Conservation (phyloP, 129 eudicot species). For the Flaveria linearis region DNA sequence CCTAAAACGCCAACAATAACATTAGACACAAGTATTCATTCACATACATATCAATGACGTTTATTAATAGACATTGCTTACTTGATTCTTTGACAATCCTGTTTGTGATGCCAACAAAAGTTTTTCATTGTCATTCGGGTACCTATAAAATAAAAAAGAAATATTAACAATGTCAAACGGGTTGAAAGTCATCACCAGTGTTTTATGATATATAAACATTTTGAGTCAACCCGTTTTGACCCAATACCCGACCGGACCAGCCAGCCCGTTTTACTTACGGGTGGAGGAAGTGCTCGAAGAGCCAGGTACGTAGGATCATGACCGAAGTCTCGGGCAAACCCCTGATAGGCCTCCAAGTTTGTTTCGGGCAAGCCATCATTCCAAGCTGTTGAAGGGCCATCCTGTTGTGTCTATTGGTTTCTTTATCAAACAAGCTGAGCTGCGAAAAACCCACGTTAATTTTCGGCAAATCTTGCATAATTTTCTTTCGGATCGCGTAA, state of each 20-base stretch:
- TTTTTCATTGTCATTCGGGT: slow-evolving; percentile 90
- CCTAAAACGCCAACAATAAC: slow-evolving; percentile 34
- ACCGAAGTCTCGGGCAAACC: slow-evolving; percentile 95
- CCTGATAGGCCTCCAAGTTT: slow-evolving; percentile 87
- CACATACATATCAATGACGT: background rate
- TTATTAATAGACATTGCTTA: slow-evolving; percentile 19
- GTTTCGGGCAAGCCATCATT: slow-evolving; percentile 57
- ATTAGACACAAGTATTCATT: slow-evolving; percentile 6
- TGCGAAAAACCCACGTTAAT: slow-evolving; percentile 61
- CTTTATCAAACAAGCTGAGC: slow-evolving; percentile 66
- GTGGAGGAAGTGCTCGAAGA: slow-evolving; percentile 90
- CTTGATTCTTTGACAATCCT: slow-evolving; percentile 86
- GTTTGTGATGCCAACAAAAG: slow-evolving; percentile 85
- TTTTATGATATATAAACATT: background rate
- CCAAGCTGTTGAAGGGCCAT: slow-evolving; percentile 79
- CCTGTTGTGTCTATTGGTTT: slow-evolving; percentile 45
- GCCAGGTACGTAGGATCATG: slow-evolving; percentile 85
- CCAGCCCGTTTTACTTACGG: slow-evolving; percentile 57
- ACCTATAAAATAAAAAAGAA: slow-evolving; percentile 39
- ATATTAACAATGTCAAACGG: background rate
- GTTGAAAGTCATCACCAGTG: slow-evolving; percentile 13
- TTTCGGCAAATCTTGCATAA: slow-evolving; percentile 58
- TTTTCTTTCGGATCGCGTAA: slow-evolving; percentile 42
- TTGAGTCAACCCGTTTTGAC: background rate
- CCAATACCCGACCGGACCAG: background rate